Evolutionary conservation across 495 filamentous ascomycete species (phyloP), one percentile per base, ranked within the genome.

Genomic region (Penicillium bialowiezense): DNA sequence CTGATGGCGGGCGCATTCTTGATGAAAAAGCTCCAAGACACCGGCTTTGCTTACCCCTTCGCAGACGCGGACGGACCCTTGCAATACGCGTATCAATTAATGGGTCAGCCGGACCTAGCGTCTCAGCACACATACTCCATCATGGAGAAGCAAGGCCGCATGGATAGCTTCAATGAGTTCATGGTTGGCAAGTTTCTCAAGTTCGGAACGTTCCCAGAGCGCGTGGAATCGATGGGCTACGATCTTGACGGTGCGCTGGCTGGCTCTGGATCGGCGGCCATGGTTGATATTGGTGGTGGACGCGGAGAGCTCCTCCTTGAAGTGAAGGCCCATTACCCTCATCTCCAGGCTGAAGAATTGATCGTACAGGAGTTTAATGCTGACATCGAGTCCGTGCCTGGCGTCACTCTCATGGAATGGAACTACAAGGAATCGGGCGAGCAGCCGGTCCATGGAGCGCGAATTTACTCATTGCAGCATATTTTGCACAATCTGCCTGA

Each of bases 221-320:
- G 67, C 2, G 48, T 62, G 28, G 34, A 55, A 8, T 29, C 39
- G 0, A 31, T 61, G 3, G 67, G 68, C 7, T 73, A 73, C 29
- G 55, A 71, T 36, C 31, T 64, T 7, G 51, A 65, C 5, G 46
- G 55, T 1, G 63, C 67, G 2, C 54, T 83, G 3, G 43, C 54
- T 19, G 48, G 34, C n/a, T 37, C 50, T 13, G 55, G 33, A 5
- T 54, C 61, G 0, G 44, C 51, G 7, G 51, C 58, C 2, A 62
- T 83, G 29, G 78, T 84, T 2, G 82, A 84, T 58, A 73, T 82
- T 10, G 80, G 71, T 15, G 81, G 80, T 3, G 71, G 69, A n/a
- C 54, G 68, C 4, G 81, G 81, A 0, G 71, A 81, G 32, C 68
- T 82, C 33, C 62, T 82, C 0, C 58, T 72, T 0, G 68, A 68